Evolutionary conservation across 1,139 yeast genomes (phyloP), one percentile per base, ranked within the genome.

Genomic region (Yarrowia galli): DNA sequence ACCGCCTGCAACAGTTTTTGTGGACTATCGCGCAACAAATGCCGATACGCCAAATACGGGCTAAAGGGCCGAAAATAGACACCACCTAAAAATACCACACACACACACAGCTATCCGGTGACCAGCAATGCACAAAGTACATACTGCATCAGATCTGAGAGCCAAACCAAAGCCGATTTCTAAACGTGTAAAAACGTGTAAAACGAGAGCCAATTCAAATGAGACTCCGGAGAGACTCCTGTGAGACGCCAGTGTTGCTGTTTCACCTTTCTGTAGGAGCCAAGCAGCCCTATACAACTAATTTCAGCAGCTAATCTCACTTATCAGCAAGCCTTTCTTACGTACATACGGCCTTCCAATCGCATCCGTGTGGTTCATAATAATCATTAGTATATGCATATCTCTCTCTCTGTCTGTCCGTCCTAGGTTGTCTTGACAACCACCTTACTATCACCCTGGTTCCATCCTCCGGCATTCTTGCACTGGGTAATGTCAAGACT

Each of bases 401-500:
- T n/a, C 9, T 28, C 32, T 28, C 32, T 28, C 10, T 23, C 3
- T 8, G 18, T 54, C 61, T n/a, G n/a, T n/a, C n/a, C n/a, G n/a
- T 28, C 32, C 32, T 28, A 58, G 7, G 51, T 43, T 7, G 46
- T 40, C 42, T 58, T 58, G 16, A 58, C 64, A 13, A 28, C 42
- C 23, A 58, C 64, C 51, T 42, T 25, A 20, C 51, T 43, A 22
- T 43, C 51, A 9, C 64, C 64, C 35, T 43, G 56, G 45, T 22
- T 61, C 68, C 68, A 65, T 0, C 68, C 63, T 1, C 56, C 25
- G 7, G 87, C 87, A 73, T 87, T 87, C 67, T 84, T 82, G 77
- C 96, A 89, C 75, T 89, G 95, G 18, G 91, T 84, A 22, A 89
- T 82, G 73, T 89, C 87, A 71, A 89, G 78, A 70, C 80, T 81